Conservation (phyloP, 352 stramenopile species). For the Globisporangium polare region DNA sequence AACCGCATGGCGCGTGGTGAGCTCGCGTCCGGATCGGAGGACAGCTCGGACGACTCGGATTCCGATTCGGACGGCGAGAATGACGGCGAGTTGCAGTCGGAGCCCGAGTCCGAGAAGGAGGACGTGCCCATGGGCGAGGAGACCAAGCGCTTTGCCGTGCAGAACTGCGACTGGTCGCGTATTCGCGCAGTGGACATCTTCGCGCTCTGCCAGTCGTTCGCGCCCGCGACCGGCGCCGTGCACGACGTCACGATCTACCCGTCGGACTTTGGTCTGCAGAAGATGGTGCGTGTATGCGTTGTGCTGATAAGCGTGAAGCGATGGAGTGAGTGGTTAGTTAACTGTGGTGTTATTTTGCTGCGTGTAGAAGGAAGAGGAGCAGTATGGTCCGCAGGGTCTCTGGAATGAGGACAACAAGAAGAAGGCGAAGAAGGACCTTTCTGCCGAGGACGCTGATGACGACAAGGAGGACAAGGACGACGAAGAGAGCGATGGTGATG, state of each 20-base stretch:
- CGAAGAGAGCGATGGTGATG: slow-evolving; percentile 22
- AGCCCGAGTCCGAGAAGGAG: slow-evolving; percentile 51
- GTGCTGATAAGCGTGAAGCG: neutral
- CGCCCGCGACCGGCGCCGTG: slow-evolving; percentile 84
- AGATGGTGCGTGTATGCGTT: slow-evolving; percentile 63
- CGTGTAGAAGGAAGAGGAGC: slow-evolving; percentile 72
- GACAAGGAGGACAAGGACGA: slow-evolving; percentile 19
- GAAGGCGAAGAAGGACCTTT: slow-evolving; percentile 16
- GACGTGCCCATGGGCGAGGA: slow-evolving; percentile 81
- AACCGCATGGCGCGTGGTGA: slow-evolving; percentile 86
- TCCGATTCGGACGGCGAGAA: slow-evolving; percentile 46
- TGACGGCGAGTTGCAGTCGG: slow-evolving; percentile 26
- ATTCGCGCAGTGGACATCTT: slow-evolving; percentile 95
- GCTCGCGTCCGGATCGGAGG: slow-evolving; percentile 51
- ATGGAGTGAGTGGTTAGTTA: neutral
- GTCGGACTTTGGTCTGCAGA: slow-evolving; percentile 94
- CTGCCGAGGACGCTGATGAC: slow-evolving; percentile 20
- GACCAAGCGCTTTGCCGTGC: slow-evolving; percentile 89
- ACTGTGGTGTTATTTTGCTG: neutral
- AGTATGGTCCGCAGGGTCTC: slow-evolving; percentile 62
- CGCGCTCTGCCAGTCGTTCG: slow-evolving; percentile 93
- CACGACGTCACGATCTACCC: slow-evolving; percentile 94
- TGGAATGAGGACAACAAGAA: slow-evolving; percentile 51
- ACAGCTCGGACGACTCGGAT: slow-evolving; percentile 15
- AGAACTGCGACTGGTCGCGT: slow-evolving; percentile 96